phyloP scores from a whole-genome alignment of 2,329 filamentous ascomycete species.

The Elsinoe necatrix region DNA sequence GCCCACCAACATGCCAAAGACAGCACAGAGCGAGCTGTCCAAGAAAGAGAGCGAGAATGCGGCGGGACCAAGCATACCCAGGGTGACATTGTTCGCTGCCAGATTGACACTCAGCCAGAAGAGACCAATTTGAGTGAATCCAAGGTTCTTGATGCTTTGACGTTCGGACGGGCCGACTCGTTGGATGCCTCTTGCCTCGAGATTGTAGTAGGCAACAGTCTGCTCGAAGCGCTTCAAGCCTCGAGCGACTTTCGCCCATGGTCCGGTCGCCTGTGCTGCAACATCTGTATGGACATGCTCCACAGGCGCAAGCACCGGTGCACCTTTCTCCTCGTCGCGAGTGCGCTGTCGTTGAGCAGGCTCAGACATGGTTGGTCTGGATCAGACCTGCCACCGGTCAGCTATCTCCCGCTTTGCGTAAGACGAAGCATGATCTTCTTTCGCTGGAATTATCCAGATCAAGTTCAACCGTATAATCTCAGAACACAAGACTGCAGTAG shows the following conservation, averaged over 20 bases:
- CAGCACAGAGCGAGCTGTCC: conserved; percentile 48
- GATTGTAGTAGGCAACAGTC: conserved; percentile 42
- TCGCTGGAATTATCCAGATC: conserved; percentile 47
- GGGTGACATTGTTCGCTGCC: conserved; percentile 54
- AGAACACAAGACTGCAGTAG: conserved; percentile 28
- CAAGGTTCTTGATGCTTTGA: conserved; percentile 41
- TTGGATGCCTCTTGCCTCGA: conserved; percentile 54
- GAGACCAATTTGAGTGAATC: conserved; percentile 48
- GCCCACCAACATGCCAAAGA: conserved; percentile 51
- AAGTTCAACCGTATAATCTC: conserved; percentile 49
- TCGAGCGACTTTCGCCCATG: conserved; percentile 6
- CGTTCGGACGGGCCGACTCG: conserved; percentile 49
- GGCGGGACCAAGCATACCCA: conserved; percentile 55
- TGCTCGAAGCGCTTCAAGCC: conserved; percentile 30
- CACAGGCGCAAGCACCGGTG: conserved; percentile 14
- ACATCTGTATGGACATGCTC: not conserved
- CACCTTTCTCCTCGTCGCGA: conserved; percentile 20
- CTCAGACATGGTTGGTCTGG: conserved; percentile 22
- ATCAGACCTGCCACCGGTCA: conserved; percentile 14
- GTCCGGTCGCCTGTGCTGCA: conserved; percentile 6
- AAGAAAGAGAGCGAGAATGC: conserved; percentile 51
- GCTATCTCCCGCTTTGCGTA: conserved; percentile 12
- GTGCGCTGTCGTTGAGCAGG: conserved; percentile 13
- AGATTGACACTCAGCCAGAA: conserved; percentile 57
- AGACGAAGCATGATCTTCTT: conserved; percentile 43